Evolutionary conservation across 2,329 filamentous ascomycete genomes (phyloP).

Genomic region (Hymenoscyphus fructigenus): DNA sequence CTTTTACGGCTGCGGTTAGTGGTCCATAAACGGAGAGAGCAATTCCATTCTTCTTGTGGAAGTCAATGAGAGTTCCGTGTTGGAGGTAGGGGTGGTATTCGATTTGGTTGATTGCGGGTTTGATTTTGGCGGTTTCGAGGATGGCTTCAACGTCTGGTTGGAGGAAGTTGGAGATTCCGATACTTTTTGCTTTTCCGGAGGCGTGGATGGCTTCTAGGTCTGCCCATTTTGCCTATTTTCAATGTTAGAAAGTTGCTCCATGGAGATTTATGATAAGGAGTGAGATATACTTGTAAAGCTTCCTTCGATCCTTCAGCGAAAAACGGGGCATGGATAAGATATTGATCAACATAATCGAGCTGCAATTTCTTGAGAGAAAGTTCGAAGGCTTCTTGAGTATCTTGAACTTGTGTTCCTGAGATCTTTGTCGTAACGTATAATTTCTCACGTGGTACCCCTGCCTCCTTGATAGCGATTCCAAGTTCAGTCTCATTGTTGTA

Average conservation of each 20-base stretch:
- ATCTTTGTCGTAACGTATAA: conserved; percentile 69
- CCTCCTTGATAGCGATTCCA: conserved; percentile 67
- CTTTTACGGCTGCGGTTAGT: conserved; percentile 51
- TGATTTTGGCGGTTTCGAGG: conserved; percentile 57
- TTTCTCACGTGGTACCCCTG: conserved; percentile 62
- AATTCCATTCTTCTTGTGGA: conserved; percentile 57
- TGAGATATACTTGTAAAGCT: conserved; percentile 48
- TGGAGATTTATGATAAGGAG: not conserved
- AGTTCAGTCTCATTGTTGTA: conserved; percentile 70
- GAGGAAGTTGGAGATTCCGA: conserved; percentile 77
- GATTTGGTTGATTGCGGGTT: conserved; percentile 76
- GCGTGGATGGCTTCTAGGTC: conserved; percentile 65
- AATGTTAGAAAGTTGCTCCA: not conserved
- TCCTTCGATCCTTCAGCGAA: conserved; percentile 45
- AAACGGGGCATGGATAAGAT: conserved; percentile 61
- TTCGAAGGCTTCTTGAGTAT: conserved; percentile 50
- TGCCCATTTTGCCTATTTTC: conserved; percentile 48
- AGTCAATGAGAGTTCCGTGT: conserved; percentile 51
- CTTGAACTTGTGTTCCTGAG: conserved; percentile 35
- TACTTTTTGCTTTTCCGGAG: conserved; percentile 63
- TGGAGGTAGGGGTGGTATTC: conserved; percentile 77
- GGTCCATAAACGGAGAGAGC: conserved; percentile 56
- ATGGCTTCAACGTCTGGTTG: conserved; percentile 55
- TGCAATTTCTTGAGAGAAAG: conserved; percentile 64
- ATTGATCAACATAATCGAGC: conserved; percentile 71